Base-by-base conservation (phyloP, 2,329 filamentous ascomycete species). In the Hymenoscyphus infarciens region DNA sequence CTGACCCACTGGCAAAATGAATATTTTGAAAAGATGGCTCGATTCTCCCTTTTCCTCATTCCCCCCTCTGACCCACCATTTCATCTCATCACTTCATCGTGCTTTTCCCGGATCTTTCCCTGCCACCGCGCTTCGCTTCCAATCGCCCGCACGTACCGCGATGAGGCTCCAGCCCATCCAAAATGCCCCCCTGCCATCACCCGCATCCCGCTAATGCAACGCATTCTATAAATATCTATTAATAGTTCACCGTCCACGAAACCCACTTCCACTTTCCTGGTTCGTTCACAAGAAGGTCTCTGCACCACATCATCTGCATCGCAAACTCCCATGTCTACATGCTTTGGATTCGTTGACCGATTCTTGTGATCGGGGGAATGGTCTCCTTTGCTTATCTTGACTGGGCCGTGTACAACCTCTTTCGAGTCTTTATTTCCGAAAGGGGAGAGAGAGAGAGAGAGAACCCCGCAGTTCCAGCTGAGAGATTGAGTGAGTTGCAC, bases 171-270 rank as follows among this genome's bases (percentile, higher is more conserved):
- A 29, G 16, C 57, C 19, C 5, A 7, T 35, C 33, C 11, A 11
- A 10, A 11, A 35, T 16, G 4, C 8, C 19, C 13, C 11, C 25
- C 31, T 16, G 39, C 39, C 25, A 59, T 59, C 39, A 59, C 57
- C 57, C 27, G 57, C 57, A 59, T 29, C 25, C 11, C 57, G 57
- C 57, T 59, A 31, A 29, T 52, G 57, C 57, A 59, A 13, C 57
- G 35, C 57, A 59, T 59, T 52, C 57, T 59, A 59, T 39, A 52
- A 59, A 52, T 59, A 49, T 59, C 57, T 59, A 59, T 59, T 52
- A 49, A 59, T 59, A 59, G 57, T 13, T 31, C 22, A 19, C 25
- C 35, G 56, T 31, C 22, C 29, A 33, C 57, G 39, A 59, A 27
- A 55, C 53, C 52, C 52, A 54, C 22, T 22, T 27, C 19, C 7